Evolutionary conservation across 805 yeast species (phyloP).

Genomic region (Barnettozyma californica): DNA sequence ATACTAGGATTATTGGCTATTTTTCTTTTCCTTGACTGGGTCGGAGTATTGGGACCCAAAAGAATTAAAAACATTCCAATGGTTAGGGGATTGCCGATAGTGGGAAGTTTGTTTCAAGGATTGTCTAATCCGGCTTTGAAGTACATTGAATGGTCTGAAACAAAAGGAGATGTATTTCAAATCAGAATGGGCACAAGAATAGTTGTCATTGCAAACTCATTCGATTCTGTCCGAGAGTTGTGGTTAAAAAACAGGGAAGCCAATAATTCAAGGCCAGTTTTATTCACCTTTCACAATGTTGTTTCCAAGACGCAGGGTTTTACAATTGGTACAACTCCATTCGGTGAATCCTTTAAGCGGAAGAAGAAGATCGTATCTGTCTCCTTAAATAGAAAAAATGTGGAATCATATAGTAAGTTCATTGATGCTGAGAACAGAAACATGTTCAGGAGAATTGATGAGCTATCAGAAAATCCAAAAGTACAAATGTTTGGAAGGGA

Average conservation of each 20-base stretch:
- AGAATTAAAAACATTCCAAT: slow-evolving; percentile 34
- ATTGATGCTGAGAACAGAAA: slow-evolving; percentile 36
- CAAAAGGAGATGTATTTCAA: slow-evolving; percentile 47
- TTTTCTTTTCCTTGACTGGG: slow-evolving; percentile 15
- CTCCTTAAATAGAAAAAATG: slow-evolving; percentile 34
- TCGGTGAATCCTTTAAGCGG: slow-evolving; percentile 39
- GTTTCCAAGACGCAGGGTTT: slow-evolving; percentile 50
- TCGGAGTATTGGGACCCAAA: slow-evolving; percentile 25
- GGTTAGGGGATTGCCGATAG: slow-evolving; percentile 44
- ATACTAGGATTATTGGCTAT: not conserved
- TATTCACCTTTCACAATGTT: slow-evolving; percentile 62
- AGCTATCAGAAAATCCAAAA: slow-evolving; percentile 9
- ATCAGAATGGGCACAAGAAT: slow-evolving; percentile 52
- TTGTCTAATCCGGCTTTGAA: slow-evolving; percentile 43
- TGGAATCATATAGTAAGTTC: slow-evolving; percentile 28
- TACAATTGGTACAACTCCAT: slow-evolving; percentile 65
- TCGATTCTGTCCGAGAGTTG: slow-evolving; percentile 43
- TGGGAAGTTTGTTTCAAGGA: slow-evolving; percentile 46
- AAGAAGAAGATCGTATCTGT: slow-evolving; percentile 45
- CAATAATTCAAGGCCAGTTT: slow-evolving; percentile 61
- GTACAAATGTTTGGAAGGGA: slow-evolving; percentile 26
- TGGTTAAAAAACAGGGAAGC: slow-evolving; percentile 49
- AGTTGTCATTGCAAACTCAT: slow-evolving; percentile 65
- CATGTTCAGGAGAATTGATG: slow-evolving; percentile 21
- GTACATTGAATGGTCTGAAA: slow-evolving; percentile 40